Percentiles rank a stretch among this genome's conserved stretches.
phyloP scores from a whole-genome alignment of 2,329 filamentous ascomycete species.

The Hypomyces perniciosus region DNA sequence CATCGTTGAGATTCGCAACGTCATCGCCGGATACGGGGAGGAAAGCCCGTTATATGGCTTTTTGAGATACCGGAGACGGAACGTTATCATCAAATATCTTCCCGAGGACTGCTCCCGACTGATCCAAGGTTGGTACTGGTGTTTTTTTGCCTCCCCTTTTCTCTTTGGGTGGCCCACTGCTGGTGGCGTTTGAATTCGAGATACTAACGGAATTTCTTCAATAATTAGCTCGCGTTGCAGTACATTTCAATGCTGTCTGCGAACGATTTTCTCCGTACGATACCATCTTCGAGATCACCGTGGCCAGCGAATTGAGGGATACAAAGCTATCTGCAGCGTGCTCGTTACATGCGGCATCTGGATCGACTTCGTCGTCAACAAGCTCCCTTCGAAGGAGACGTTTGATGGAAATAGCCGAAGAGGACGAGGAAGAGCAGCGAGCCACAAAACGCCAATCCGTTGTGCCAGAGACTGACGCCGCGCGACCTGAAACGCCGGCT shows the following conservation, averaged over 20 bases:
- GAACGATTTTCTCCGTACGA: conserved; percentile 80
- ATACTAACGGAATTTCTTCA: conserved; percentile 7
- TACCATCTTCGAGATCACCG: conserved; percentile 69
- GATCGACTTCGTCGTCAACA: conserved; percentile 77
- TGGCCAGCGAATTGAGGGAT: conserved; percentile 76
- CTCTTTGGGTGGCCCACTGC: conserved; percentile 1
- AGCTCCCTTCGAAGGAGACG: conserved; percentile 72
- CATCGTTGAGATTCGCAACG: conserved; percentile 73
- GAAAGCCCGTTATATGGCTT: conserved; percentile 87
- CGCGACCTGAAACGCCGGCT: conserved; percentile 24
- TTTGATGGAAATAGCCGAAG: conserved; percentile 89
- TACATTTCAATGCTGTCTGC: conserved; percentile 62
- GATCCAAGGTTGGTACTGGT: conserved; percentile 67
- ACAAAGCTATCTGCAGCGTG: conserved; percentile 82
- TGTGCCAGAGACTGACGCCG: conserved; percentile 38
- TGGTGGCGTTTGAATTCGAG: background rate
- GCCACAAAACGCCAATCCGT: conserved; percentile 54
- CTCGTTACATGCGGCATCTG: conserved; percentile 80
- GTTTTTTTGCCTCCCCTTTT: background rate
- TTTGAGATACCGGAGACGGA: conserved; percentile 80
- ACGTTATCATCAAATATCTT: conserved; percentile 86
- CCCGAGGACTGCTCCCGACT: conserved; percentile 86
- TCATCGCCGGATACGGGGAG: conserved; percentile 73
- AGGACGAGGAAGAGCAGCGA: conserved; percentile 70
- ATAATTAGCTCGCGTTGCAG: conserved; percentile 68